These are phyloP conservation scores for Sclerotinia nivalis DNA, from an alignment of 2,329 filamentous ascomycete species.

Conservation along the genomic window DNA sequence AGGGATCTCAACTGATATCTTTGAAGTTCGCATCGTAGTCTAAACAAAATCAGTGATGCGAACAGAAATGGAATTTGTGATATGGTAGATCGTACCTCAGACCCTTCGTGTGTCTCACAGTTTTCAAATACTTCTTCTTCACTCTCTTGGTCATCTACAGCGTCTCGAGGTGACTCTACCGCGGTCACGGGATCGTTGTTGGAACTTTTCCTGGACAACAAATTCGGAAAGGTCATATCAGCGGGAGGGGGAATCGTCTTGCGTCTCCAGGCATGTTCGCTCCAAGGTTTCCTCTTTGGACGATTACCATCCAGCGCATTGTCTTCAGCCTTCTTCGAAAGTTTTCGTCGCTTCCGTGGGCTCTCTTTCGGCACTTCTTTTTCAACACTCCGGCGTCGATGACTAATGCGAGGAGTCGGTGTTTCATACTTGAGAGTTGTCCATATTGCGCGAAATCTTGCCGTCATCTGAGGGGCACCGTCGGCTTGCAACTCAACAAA, in stretches of 20 bases:
- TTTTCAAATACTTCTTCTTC: neutral
- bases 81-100: neutral
- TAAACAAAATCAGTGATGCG: neutral
- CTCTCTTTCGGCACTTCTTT: conserved; percentile 3
- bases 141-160: neutral
- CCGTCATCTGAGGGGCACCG: conserved; percentile 18
- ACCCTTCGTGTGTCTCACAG: neutral
- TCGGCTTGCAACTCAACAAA: conserved; percentile 20
- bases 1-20: neutral
- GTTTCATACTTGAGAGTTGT: conserved; percentile 12
- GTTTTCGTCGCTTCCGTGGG: conserved; percentile 11
- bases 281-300: conserved; percentile 8
- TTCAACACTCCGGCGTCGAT: conserved; percentile 5
- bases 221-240: conserved; percentile 18
- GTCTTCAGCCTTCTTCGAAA: conserved; percentile 11
- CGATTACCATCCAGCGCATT: neutral
- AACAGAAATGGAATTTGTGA: neutral
- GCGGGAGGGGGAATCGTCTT: conserved; percentile 12
- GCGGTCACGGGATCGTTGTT: conserved; percentile 13
- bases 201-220: conserved; percentile 16
- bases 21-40: neutral
- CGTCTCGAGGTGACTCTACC: neutral
- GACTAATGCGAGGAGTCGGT: neutral
- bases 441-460: conserved; percentile 20
- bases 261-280: conserved; percentile 13